phyloP scores from a whole-genome alignment of 1,284 basidiomycete genomes.

The Vanrija sp. region DNA sequence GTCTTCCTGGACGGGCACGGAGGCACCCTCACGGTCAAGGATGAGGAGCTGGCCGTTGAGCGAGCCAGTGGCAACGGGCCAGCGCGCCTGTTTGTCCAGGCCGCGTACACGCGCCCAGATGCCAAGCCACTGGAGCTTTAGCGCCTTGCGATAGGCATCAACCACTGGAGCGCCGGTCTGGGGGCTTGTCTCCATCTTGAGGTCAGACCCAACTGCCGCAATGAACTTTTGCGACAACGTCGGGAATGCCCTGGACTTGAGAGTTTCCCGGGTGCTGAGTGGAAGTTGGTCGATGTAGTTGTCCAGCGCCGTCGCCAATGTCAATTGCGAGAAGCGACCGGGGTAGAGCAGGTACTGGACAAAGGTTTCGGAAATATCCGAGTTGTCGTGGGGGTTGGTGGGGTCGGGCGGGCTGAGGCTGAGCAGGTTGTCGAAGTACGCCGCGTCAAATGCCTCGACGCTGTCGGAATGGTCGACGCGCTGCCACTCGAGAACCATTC shows the following conservation, averaged over 20 bases:
- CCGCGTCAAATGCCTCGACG: slow-evolving; percentile 73
- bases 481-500: slow-evolving; percentile 38
- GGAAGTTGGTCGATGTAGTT: slow-evolving; percentile 69
- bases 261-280: slow-evolving; percentile 10
- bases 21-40: slow-evolving; percentile 72
- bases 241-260: slow-evolving; percentile 51
- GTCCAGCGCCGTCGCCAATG: slow-evolving; percentile 71
- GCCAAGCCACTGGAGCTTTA: slow-evolving; percentile 89
- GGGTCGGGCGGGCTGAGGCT: slow-evolving; percentile 60
- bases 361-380: slow-evolving; percentile 62
- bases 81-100: slow-evolving; percentile 75
- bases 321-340: slow-evolving; percentile 76
- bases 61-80: slow-evolving; percentile 58
- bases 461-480: slow-evolving; percentile 14
- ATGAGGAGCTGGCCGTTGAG: slow-evolving; percentile 54
- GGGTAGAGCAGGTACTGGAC: slow-evolving; percentile 77
- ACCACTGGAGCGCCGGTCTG: slow-evolving; percentile 74
- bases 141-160: slow-evolving; percentile 71
- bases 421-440: slow-evolving; percentile 77
- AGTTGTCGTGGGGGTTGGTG: slow-evolving; percentile 33
- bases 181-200: slow-evolving; percentile 66
- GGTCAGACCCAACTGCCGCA: slow-evolving; percentile 79
- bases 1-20: slow-evolving; percentile 63
- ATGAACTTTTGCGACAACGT: slow-evolving; percentile 71
- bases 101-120: slow-evolving; percentile 84